A percentile compares a stretch with the other conserved stretches of the same genome.
phyloP scores from a whole-genome alignment of 2,329 filamentous ascomycete species.

The Chalaropsis thielavioides region DNA sequence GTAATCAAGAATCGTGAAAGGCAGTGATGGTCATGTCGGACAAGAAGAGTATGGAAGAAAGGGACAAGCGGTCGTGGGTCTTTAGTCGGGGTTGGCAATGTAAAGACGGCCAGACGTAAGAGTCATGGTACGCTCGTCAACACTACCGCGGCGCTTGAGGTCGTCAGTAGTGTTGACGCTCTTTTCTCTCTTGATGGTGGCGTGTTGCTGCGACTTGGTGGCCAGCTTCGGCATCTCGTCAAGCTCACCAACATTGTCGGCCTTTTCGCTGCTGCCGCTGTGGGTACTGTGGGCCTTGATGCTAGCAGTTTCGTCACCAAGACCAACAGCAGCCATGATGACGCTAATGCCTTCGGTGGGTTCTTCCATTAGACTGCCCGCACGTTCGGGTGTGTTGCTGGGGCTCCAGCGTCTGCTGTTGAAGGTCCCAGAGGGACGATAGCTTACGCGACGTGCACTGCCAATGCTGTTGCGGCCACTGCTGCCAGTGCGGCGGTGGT shows the following conservation, averaged over 20 bases:
- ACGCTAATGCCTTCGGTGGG: conserved; percentile 8
- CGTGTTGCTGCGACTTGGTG: conserved; percentile 43
- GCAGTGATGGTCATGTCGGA: not conserved
- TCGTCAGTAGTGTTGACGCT: conserved; percentile 56
- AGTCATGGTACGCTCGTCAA: conserved; percentile 68
- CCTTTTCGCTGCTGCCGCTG: conserved; percentile 45
- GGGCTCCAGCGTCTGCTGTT: conserved; percentile 36
- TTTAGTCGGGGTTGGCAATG: conserved; percentile 69
- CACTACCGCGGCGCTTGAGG: conserved; percentile 60
- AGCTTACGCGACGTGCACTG: conserved; percentile 36
- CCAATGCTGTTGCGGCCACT: conserved; percentile 57
- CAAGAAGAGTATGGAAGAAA: no score
- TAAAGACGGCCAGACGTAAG: conserved; percentile 61
- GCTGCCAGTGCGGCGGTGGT: conserved; percentile 59
- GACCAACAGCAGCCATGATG: conserved; percentile 18
- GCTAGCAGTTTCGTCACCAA: conserved; percentile 31
- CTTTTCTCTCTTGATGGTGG: conserved; percentile 47
- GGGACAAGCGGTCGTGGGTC: no score
- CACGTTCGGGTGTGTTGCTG: conserved; percentile 40
- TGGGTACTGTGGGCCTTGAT: conserved; percentile 36
- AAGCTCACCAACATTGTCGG: conserved; percentile 46
- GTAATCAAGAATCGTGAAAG: not conserved
- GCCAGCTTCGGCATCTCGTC: conserved; percentile 36
- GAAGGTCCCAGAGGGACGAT: conserved; percentile 37
- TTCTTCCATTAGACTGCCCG: conserved; percentile 36